phyloP scores from a whole-genome alignment of 805 yeast species.

The Tetrapisispora namnaoensis region DNA sequence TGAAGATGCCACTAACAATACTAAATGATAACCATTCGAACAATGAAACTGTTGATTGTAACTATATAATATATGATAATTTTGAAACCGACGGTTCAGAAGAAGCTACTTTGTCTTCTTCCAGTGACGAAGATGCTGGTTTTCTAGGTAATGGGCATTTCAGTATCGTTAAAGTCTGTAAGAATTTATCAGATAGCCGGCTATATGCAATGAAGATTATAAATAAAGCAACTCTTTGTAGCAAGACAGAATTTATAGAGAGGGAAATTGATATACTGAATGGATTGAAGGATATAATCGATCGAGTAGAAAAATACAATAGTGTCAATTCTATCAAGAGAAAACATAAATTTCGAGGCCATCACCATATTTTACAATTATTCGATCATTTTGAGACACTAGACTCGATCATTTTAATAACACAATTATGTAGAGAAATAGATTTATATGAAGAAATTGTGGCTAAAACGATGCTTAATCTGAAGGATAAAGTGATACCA shows the following conservation, averaged over 20 bases:
- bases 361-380: slow-evolving; percentile 46
- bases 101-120: neutral
- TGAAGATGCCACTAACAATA: no score
- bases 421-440: slow-evolving; percentile 60
- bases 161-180: slow-evolving; percentile 43
- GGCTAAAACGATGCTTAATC: slow-evolving; percentile 34
- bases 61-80: slow-evolving; percentile 19
- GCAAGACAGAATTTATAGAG: slow-evolving; percentile 35
- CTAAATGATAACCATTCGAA: no score
- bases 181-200: slow-evolving; percentile 32
- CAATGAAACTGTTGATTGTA: slow-evolving; percentile 10
- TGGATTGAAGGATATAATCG: slow-evolving; percentile 17
- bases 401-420: slow-evolving; percentile 44
- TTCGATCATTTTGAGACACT: slow-evolving; percentile 64
- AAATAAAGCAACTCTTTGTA: slow-evolving; percentile 20
- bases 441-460: slow-evolving; percentile 57
- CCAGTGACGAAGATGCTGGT: neutral
- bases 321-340: neutral
- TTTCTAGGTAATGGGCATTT: slow-evolving; percentile 39
- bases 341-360: slow-evolving; percentile 25
- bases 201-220: slow-evolving; percentile 41
- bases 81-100: neutral
- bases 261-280: slow-evolving; percentile 50
- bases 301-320: slow-evolving; percentile 30
- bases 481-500: slow-evolving; percentile 39